A percentile compares a stretch with the other conserved stretches of the same genome.
Conservation (phyloP, 2,329 filamentous ascomycete species). For the Spiromastix sp. region DNA sequence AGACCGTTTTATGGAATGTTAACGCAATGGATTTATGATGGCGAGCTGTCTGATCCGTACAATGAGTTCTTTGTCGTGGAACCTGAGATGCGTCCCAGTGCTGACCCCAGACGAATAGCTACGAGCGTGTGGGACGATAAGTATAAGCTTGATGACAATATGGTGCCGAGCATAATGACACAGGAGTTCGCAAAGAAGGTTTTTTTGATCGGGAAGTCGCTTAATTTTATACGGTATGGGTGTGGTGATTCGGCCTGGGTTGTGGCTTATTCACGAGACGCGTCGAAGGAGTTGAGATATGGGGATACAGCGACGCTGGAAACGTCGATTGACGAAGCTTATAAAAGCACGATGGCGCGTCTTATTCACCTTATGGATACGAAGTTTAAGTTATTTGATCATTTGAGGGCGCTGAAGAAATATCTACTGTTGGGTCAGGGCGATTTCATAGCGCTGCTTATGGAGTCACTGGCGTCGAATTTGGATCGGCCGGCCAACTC, state of each 20-base stretch:
- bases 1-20: slow-evolving; percentile 95
- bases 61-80: slow-evolving; percentile 91
- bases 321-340: slow-evolving; percentile 89
- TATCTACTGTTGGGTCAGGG: slow-evolving; percentile 92
- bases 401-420: slow-evolving; percentile 82
- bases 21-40: slow-evolving; percentile 95
- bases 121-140: slow-evolving; percentile 98
- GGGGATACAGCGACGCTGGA: slow-evolving; percentile 88
- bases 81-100: slow-evolving; percentile 49
- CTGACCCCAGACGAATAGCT: slow-evolving; percentile 43
- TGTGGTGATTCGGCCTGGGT: slow-evolving; percentile 94
- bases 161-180: slow-evolving; percentile 90
- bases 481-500: slow-evolving; percentile 91
- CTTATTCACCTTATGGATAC: slow-evolving; percentile 87
- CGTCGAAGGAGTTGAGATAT: slow-evolving; percentile 84
- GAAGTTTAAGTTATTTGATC: slow-evolving; percentile 91
- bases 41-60: slow-evolving; percentile 92
- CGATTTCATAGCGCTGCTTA: slow-evolving; percentile 91
- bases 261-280: slow-evolving; percentile 83
- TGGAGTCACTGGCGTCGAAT: slow-evolving; percentile 90
- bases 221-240: slow-evolving; percentile 96
- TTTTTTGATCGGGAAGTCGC: slow-evolving; percentile 91
- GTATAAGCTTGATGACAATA: slow-evolving; percentile 71
- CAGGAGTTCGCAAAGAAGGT: slow-evolving; percentile 92
- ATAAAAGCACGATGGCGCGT: slow-evolving; percentile 95